These are phyloP conservation scores for Candida endomychidarum DNA, from an alignment of 805 yeast genomes.

Conservation along the genomic window DNA sequence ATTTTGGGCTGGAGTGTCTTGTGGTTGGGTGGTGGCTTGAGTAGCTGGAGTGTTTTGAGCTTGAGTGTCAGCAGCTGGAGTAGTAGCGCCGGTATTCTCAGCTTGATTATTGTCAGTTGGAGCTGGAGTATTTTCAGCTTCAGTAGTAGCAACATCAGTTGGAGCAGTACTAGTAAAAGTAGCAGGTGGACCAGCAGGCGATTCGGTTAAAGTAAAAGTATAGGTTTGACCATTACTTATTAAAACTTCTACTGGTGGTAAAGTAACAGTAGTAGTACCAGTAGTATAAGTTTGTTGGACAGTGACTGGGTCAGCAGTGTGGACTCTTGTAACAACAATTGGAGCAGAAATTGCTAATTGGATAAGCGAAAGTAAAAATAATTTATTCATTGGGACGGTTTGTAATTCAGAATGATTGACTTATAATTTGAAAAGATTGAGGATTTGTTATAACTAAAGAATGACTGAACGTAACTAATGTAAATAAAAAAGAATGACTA, in stretches of 20 bases:
- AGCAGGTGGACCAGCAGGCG: constrained; percentile 35
- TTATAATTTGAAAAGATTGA: not conserved
- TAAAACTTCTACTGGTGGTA: constrained; percentile 54
- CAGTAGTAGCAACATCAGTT: constrained; percentile 21
- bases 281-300: constrained; percentile 41
- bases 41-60: constrained; percentile 18
- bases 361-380: constrained; percentile 18
- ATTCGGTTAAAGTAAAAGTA: constrained; percentile 44
- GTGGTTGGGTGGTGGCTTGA: constrained; percentile 11
- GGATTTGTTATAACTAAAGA: not conserved
- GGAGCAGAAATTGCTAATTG: constrained; percentile 33
- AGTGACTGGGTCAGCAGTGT: constrained; percentile 57
- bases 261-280: constrained; percentile 48
- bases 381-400: constrained; percentile 4
- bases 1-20: constrained; percentile 10
- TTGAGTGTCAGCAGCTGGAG: constrained; percentile 21
- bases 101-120: constrained; percentile 12
- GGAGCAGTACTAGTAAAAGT: constrained; percentile 26
- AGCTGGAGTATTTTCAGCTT: constrained; percentile 16
- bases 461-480: not conserved
- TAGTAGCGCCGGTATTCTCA: constrained; percentile 15
- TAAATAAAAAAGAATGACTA: constrained; percentile 7
- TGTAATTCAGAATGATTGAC: constrained; percentile 11
- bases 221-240: constrained; percentile 53
- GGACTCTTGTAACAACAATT: constrained; percentile 49